These are phyloP conservation scores for Phytophthora kernoviae DNA, from an alignment of 352 stramenopile species.

Conservation along the genomic window DNA sequence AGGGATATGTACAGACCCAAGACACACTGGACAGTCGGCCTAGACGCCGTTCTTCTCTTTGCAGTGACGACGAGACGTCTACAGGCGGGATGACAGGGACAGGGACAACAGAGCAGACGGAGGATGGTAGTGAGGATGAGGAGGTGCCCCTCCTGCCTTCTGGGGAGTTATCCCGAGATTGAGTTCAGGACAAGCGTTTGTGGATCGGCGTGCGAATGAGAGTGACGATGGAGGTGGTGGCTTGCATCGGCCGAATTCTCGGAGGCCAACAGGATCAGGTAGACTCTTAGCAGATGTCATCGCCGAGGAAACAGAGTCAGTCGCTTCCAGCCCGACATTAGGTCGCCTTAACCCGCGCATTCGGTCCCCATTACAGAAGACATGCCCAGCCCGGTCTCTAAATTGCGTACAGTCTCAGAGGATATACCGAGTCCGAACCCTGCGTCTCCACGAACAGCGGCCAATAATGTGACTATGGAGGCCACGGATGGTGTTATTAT, in stretches of 20 bases:
- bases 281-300: slow-evolving; percentile 54
- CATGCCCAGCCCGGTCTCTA: slow-evolving; percentile 44
- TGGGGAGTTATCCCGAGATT: slow-evolving; percentile 76
- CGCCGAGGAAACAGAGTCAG: slow-evolving; percentile 45
- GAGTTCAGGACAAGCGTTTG: slow-evolving; percentile 86
- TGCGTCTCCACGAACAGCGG: slow-evolving; percentile 33
- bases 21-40: slow-evolving; percentile 70
- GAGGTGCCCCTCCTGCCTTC: slow-evolving; percentile 23
- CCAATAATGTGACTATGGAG: slow-evolving; percentile 87
- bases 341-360: slow-evolving; percentile 3
- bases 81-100: background rate
- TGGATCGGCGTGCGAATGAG: slow-evolving; percentile 67
- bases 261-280: slow-evolving; percentile 13
- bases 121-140: slow-evolving; percentile 26
- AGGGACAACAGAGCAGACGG: background rate
- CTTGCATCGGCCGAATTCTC: slow-evolving; percentile 17
- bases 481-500: slow-evolving; percentile 96
- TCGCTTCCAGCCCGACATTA: slow-evolving; percentile 4
- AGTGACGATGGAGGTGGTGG: slow-evolving; percentile 41
- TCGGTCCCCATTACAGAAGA: slow-evolving; percentile 11
- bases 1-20: slow-evolving; percentile 70
- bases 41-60: slow-evolving; percentile 19
- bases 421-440: slow-evolving; percentile 57
- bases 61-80: slow-evolving; percentile 22
- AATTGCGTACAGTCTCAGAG: slow-evolving; percentile 51